Evolutionary conservation across 768 basidiomycete genomes (phyloP), one percentile per base, ranked within the genome.

Genomic region (Naematelia encephala): DNA sequence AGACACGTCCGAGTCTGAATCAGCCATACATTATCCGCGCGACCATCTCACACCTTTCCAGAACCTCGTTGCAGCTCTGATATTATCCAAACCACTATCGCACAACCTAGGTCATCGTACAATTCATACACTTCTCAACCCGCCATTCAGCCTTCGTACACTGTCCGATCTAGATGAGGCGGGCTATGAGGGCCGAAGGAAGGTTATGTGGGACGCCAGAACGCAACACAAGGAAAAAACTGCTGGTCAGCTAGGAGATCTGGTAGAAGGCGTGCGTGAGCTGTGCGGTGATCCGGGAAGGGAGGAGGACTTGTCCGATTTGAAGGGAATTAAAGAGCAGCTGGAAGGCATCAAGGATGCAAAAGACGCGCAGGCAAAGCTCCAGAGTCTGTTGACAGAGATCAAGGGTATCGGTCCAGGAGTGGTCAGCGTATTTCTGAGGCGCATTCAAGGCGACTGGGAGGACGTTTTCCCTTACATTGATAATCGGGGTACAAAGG

Each of bases 191-290:
- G 51, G 59, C 5, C 27, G 63, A 3, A 22, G 61, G 11, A 63
- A 69, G 34, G 56, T 57, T 14, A 62, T 72, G 61, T 68, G 61
- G 56, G 57, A 57, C n/a, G 67, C 70, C 3, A 26, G 65, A 26
- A 72, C 70, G 3, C 70, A 72, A 39, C 70, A 72, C 48, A 66
- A 65, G 49, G 70, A 72, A 55, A 68, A 69, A 63, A 72, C 67
- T 16, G 62, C 67, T 1, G 39, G 22, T 1, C 67, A 67, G 45
- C 52, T 72, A 16, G 61, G 65, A 34, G 65, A 72, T 29, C 23
- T 72, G 13, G 53, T 53, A 3, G 61, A 67, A 5, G 70, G 67
- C 3, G 52, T 72, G 12, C 56, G 30, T 28, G 67, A 64, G 5
- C 19, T 72, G 10, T 65, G 63, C 42, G 67, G 63, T 1, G 61